phyloP scores from a whole-genome alignment of 1,139 yeast genomes.

The Yamadazyma membranifaciens region DNA sequence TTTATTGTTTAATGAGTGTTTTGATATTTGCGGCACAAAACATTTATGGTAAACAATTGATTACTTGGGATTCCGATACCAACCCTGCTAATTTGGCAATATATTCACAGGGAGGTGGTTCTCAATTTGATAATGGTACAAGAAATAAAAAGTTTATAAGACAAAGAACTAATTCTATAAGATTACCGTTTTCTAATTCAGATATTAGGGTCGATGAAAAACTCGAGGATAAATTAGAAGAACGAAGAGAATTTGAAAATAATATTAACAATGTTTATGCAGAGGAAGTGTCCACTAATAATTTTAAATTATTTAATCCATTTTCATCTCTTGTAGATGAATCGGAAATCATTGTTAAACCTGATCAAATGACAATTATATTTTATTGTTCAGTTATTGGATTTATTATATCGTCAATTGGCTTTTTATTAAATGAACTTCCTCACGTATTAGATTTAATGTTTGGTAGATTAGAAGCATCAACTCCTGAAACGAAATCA shows the following conservation, averaged over 20 bases:
- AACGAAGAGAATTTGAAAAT: slow-evolving; percentile 2
- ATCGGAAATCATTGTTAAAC: slow-evolving; percentile 23
- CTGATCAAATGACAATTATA: slow-evolving; percentile 40
- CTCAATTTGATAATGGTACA: slow-evolving; percentile 1
- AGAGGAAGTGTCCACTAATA: slow-evolving; percentile 19
- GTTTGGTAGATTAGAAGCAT: slow-evolving; percentile 14
- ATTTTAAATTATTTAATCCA: slow-evolving; percentile 21
- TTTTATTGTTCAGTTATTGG: slow-evolving; percentile 39
- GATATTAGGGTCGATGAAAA: slow-evolving; percentile 31
- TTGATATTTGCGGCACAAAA: slow-evolving; percentile 41
- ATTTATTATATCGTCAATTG: slow-evolving; percentile 28
- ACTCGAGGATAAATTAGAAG: slow-evolving; percentile 24
- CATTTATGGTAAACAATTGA: slow-evolving; percentile 41
- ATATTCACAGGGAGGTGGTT: slow-evolving; percentile 19
- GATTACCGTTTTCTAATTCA: slow-evolving; percentile 35
- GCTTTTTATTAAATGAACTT: slow-evolving; percentile 32
- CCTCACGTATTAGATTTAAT: slow-evolving; percentile 18
- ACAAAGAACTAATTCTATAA: slow-evolving; percentile 25
- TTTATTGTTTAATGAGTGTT: slow-evolving; percentile 30
- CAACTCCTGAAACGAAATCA: slow-evolving; percentile 19
- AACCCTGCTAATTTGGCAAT: slow-evolving; percentile 30
- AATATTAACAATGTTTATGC: slow-evolving; percentile 11
- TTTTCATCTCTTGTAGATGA: slow-evolving; percentile 19
- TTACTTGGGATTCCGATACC: slow-evolving; percentile 31
- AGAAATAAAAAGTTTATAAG: slow-evolving; percentile 16